These are phyloP conservation scores for Tolypocladium inflatum DNA, from an alignment of 2,329 filamentous ascomycete species.

Conservation along the genomic window DNA sequence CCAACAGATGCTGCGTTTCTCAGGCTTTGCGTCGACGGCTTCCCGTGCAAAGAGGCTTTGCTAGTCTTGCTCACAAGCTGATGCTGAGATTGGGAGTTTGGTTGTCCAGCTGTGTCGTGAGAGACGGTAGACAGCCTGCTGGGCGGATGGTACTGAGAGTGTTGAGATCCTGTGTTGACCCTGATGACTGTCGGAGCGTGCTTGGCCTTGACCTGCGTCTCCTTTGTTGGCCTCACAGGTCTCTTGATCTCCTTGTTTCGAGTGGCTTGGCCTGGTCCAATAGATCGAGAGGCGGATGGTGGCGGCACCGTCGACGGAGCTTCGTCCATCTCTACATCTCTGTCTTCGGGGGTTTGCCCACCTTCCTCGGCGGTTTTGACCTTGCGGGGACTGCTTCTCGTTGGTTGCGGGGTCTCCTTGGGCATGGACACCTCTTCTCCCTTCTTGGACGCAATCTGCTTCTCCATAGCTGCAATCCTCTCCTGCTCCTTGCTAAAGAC, in stretches of 20 bases:
- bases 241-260: constrained; percentile 47
- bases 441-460: constrained; percentile 41
- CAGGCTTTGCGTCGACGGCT: constrained; percentile 47
- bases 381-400: constrained; percentile 44
- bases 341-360: constrained; percentile 19
- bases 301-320: constrained; percentile 47
- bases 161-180: constrained; percentile 58
- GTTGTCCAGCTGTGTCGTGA: constrained; percentile 32
- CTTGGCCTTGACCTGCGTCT: constrained; percentile 47
- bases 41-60: constrained; percentile 53
- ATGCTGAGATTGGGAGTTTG: constrained; percentile 25
- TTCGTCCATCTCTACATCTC: constrained; percentile 48
- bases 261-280: constrained; percentile 34
- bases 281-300: constrained; percentile 45
- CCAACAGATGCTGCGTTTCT: constrained; percentile 51
- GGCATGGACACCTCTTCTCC: constrained; percentile 34
- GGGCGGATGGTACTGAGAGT: constrained; percentile 49
- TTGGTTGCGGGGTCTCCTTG: constrained; percentile 33
- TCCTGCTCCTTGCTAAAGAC: constrained; percentile 50
- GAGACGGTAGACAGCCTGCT: constrained; percentile 47
- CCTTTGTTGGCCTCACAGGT: constrained; percentile 53
- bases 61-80: constrained; percentile 56
- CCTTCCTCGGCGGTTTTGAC: constrained; percentile 24
- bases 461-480: constrained; percentile 42
- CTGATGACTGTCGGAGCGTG: constrained; percentile 61